Percentiles rank a stretch among this genome's conserved stretches.
phyloP scores from a whole-genome alignment of 2,329 filamentous ascomycete genomes.

The Sporothrix humicola region DNA sequence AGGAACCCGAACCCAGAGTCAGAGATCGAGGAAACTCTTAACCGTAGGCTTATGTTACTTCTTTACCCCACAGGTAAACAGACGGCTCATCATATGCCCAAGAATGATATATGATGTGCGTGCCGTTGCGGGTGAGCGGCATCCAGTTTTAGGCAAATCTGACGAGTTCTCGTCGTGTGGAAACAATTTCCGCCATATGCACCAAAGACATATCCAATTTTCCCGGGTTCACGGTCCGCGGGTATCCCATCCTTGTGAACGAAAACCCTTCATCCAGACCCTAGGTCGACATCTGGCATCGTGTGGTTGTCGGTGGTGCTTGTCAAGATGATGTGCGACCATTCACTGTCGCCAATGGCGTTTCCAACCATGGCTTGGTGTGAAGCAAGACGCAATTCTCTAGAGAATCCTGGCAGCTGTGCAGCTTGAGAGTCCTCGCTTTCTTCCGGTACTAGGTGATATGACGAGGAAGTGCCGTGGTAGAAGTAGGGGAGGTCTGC shows the following conservation, averaged over 20 bases:
- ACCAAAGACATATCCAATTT: not conserved
- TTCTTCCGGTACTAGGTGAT: not conserved
- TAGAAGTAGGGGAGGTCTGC: conserved; percentile 27
- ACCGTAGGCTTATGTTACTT: not conserved
- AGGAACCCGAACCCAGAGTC: not conserved
- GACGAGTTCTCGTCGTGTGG: not conserved
- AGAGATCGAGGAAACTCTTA: not conserved
- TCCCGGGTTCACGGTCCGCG: conserved; percentile 22
- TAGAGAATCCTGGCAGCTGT: not conserved
- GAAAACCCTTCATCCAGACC: conserved; percentile 28
- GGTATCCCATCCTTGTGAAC: not conserved
- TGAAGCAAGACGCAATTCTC: conserved; percentile 37
- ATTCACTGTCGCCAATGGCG: conserved; percentile 36
- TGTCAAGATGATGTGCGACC: conserved; percentile 44
- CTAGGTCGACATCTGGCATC: conserved; percentile 46
- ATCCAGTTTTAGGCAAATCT: conserved; percentile 26
- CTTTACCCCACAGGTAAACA: conserved; percentile 9
- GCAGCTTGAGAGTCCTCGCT: not conserved
- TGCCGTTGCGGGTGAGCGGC: conserved; percentile 20
- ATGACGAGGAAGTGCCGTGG: not conserved
- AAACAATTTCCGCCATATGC: not conserved
- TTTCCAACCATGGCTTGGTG: conserved; percentile 44
- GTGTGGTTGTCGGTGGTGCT: conserved; percentile 51
- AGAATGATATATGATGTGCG: conserved; percentile 4
- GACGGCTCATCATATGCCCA: not conserved